Evolutionary conservation across 1,284 basidiomycete species (phyloP).

Genomic region (Tylopilus orsonianus): DNA sequence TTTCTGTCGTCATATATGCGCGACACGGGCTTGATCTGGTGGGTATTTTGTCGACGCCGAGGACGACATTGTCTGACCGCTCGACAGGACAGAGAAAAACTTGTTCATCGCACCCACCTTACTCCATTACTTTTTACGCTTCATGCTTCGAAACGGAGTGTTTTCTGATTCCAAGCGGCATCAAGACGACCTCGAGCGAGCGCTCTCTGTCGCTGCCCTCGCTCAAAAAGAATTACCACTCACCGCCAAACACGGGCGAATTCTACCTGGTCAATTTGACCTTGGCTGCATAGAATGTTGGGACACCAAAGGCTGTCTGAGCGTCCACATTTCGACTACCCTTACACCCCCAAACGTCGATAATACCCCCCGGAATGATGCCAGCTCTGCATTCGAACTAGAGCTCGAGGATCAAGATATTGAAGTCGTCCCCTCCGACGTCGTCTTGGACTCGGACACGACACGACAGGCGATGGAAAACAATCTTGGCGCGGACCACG

Average conservation of each 20-base stretch:
- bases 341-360: background rate
- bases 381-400: slow-evolving; percentile 22
- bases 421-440: slow-evolving; percentile 29
- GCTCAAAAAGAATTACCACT: slow-evolving; percentile 46
- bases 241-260: slow-evolving; percentile 39
- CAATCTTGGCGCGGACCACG: slow-evolving; percentile 23
- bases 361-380: background rate
- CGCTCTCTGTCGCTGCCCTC: slow-evolving; percentile 36
- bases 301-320: slow-evolving; percentile 28
- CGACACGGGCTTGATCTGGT: slow-evolving; percentile 50
- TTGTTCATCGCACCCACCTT: slow-evolving; percentile 41
- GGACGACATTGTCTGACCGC: slow-evolving; percentile 1
- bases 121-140: slow-evolving; percentile 49
- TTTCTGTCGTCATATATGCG: slow-evolving; percentile 52
- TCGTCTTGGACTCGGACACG: slow-evolving; percentile 33
- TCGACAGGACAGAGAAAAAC: slow-evolving; percentile 32
- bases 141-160: slow-evolving; percentile 44
- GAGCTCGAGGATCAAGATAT: slow-evolving; percentile 24
- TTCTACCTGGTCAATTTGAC: slow-evolving; percentile 43
- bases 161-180: slow-evolving; percentile 32
- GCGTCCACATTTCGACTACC: slow-evolving; percentile 20
- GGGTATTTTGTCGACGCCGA: background rate
- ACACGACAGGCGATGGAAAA: slow-evolving; percentile 33
- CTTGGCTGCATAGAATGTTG: slow-evolving; percentile 39
- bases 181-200: slow-evolving; percentile 31